Evolutionary conservation across 179 eudicot genomes (phyloP).

Genomic region (Beta lomatogona): DNA sequence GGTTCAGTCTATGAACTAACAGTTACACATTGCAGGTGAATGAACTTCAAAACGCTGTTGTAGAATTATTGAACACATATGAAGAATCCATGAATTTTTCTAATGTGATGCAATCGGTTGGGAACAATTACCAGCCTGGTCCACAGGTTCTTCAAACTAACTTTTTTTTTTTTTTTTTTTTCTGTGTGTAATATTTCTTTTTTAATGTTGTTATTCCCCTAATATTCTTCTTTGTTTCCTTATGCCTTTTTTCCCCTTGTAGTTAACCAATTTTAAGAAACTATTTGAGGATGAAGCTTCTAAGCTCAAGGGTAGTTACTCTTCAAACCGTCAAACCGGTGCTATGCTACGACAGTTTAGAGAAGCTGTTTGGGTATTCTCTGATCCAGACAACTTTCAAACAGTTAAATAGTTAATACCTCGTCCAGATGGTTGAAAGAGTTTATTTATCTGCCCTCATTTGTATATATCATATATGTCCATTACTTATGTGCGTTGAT

Average conservation of each 20-base stretch:
- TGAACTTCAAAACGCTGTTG: conserved; percentile 64
- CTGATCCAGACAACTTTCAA: conserved; percentile 9
- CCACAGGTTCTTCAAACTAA: conserved; percentile 45
- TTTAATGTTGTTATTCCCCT: conserved; percentile 5
- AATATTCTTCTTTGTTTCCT: not conserved
- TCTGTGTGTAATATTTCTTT: not conserved
- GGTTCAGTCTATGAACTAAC: conserved; percentile 5
- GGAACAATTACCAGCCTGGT: conserved; percentile 52
- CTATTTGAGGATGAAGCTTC: conserved; percentile 54
- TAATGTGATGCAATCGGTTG: conserved; percentile 56
- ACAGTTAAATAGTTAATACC: not conserved
- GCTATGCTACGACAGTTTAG: conserved; percentile 64
- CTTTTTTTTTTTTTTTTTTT: not conserved
- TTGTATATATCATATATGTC: not conserved
- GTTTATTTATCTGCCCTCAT: not conserved
- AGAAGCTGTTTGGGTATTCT: conserved; percentile 87
- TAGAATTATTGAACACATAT: conserved; percentile 54
- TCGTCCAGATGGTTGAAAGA: not conserved
- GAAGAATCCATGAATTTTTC: conserved; percentile 61
- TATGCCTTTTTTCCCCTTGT: conserved; percentile 21
- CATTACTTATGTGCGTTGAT: not conserved
- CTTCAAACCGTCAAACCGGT: conserved; percentile 49
- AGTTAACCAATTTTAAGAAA: conserved; percentile 69
- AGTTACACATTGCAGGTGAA: conserved; percentile 55
- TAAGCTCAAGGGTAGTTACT: conserved; percentile 44